These are phyloP conservation scores for Dendrobium huoshanense DNA, from an alignment of 106 monocot genomes.

Conservation along the genomic window DNA sequence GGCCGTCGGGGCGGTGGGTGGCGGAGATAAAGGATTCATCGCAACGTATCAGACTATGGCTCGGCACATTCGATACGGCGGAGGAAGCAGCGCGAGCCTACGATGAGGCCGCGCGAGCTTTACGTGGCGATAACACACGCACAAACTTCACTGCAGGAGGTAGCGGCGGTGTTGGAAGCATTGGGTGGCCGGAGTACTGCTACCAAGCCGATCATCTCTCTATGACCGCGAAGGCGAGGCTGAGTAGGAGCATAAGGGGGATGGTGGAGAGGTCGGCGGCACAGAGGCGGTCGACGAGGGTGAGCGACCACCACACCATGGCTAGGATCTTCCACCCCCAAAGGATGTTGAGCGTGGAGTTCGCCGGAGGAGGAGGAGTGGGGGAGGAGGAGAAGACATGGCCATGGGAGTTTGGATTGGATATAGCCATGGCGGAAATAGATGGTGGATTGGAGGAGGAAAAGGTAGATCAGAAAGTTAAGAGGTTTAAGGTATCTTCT, in stretches of 20 bases:
- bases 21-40: constrained; percentile 58
- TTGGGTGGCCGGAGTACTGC: not conserved
- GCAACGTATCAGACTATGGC: constrained; percentile 47
- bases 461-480: not conserved
- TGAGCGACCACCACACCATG: constrained; percentile 25
- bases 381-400: not conserved
- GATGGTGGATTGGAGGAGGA: not conserved
- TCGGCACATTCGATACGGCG: constrained; percentile 43
- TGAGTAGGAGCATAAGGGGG: constrained; percentile 20
- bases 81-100: constrained; percentile 50
- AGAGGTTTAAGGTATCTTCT: constrained; percentile 36
- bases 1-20: constrained; percentile 52
- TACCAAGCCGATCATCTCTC: constrained; percentile 2
- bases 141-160: constrained; percentile 22
- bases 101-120: constrained; percentile 36
- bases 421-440: not conserved
- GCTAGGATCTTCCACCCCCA: constrained; percentile 25
- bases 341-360: not conserved
- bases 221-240: constrained; percentile 10
- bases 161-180: not conserved
- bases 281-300: not conserved
- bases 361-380: not conserved
- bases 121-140: constrained; percentile 37
- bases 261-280: constrained; percentile 3
- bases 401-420: constrained; percentile 5